phyloP scores from a whole-genome alignment of 371 early-diverging fungal species.

The Mortierella sp. region DNA sequence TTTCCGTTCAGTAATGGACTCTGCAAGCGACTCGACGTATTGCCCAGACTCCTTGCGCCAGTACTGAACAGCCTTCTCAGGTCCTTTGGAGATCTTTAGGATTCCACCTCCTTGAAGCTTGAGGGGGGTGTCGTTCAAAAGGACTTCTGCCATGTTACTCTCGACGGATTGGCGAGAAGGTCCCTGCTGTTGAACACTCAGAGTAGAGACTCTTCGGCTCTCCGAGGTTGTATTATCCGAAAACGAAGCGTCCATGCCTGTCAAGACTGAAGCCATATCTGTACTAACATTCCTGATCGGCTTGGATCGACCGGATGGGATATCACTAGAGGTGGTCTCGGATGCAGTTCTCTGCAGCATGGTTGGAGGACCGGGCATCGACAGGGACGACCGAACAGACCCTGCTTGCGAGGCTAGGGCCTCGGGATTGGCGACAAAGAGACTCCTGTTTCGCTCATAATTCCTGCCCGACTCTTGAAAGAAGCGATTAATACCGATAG shows the following conservation, averaged over 20 bases:
- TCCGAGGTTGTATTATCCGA: constrained; percentile 22
- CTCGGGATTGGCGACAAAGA: constrained; percentile 57
- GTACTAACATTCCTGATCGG: constrained; percentile 6
- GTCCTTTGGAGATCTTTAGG: constrained; percentile 54
- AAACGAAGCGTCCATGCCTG: constrained; percentile 20
- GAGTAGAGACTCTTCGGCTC: constrained; percentile 26
- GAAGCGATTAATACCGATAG: constrained; percentile 54
- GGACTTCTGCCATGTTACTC: constrained; percentile 45
- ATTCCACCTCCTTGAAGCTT: constrained; percentile 42
- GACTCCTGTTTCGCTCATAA: constrained; percentile 41
- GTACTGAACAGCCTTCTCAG: constrained; percentile 56
- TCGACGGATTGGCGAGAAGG: constrained; percentile 38
- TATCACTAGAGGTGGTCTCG: constrained; percentile 15
- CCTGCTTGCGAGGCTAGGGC: constrained; percentile 35
- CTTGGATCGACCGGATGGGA: constrained; percentile 9
- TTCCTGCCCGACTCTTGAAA: constrained; percentile 54
- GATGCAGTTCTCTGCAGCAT: constrained; percentile 22
- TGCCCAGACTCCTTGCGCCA: constrained; percentile 56
- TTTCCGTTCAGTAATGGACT: constrained; percentile 5
- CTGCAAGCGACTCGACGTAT: constrained; percentile 28
- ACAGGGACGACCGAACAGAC: constrained; percentile 38
- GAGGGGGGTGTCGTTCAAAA: constrained; percentile 37
- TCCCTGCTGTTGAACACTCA: constrained; percentile 21
- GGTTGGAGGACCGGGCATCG: constrained; percentile 16
- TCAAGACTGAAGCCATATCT: constrained; percentile 17